Base-by-base conservation (phyloP, 768 basidiomycete species). In the Rhizopogon vesiculosus region DNA sequence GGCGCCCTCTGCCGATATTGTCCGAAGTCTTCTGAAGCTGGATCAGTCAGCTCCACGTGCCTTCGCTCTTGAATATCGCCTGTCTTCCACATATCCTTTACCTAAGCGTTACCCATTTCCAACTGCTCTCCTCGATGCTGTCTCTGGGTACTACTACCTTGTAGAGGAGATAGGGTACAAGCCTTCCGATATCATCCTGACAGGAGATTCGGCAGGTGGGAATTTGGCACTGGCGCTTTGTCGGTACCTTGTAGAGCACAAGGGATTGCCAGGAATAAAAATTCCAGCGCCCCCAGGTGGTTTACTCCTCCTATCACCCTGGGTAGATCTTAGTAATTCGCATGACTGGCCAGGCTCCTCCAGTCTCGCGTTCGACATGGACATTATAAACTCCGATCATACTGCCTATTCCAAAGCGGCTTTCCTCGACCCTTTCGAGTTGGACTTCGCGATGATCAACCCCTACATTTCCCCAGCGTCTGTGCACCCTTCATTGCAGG, bases 121-220 rank as follows among this genome's bases (percentile, higher is more conserved):
- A 0, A 74, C 86, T 0, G 87, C 87, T 18, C 74, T 93, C 0
- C 70, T 93, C 12, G 90, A 93, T 64, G 84, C 82, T 3, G 69
- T 92, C 10, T 80, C 86, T 1, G 89, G 85, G 6, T 93, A 91
- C 66, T 70, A 78, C 46, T 86, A 91, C 66, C 83, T 91, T 22
- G 75, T 87, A 39, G 72, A 79, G 48, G 70, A 63, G 8, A 71
- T 86, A 25, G 80, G 82, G 0, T 84, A 89, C 64, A 59, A 73
- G 2, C 80, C 88, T 0, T 66, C 72, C 16, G 72, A 88, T 61
- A 85, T 93, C 62, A 75, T 89, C 53, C 50, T 91, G 19, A 75
- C 74, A n/a, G 91, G 90, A 3, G 89, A 93, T 65, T 91, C 87
- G 1, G 88, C 90, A 0, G 90, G 91, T 3, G 91, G 78, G 5